Evolutionary conservation across 2,329 filamentous ascomycete genomes (phyloP), one percentile per base, ranked within the genome.

Genomic region (Sphaerulina populicola): DNA sequence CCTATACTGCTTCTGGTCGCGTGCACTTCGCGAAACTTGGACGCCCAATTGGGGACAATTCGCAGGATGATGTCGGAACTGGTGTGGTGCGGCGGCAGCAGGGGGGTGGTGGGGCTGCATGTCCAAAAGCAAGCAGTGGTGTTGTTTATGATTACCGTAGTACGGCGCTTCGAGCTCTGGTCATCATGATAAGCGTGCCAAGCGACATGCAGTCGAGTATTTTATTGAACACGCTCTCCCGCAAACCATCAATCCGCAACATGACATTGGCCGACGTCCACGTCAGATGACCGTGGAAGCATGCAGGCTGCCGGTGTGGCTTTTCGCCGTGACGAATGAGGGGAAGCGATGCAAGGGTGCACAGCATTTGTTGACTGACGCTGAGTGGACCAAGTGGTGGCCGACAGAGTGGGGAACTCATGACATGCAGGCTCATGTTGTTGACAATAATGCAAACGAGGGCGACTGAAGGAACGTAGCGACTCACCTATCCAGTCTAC

Each of bases 401-500:
- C 30, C 49, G 44, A 47, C 44, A 30, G 42, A 47, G 30, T 33
- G 29, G 43, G 27, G n/a, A 38, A 33, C 44, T 49, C 40, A 40
- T 21, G 21, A 27, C 15, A 27, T 47, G 41, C 35, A 36, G 27
- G 33, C 42, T 36, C n/a, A n/a, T n/a, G n/a, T n/a, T 48, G 43
- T 49, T 40, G 43, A 27, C 38, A 21, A 51, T 49, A 49, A 46
- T 50, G 38, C 46, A 49, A 47, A 54, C 44, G 49, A 59, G 54
- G 56, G 52, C 58, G 64, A 61, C 64, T 57, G 50, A 54, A 54
- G 44, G 53, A 58, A 54, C 15, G 38, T 37, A 35, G 47, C 38
- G 61, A 77, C 88, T 84, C 82, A 97, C 91, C 88, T 94, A 75
- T 97, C 91, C 70, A 96, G 74, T 68, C 82, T 77, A 57, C 88